Evolutionary conservation across 768 basidiomycete species (phyloP).

Genomic region (Suillus clintonianus): DNA sequence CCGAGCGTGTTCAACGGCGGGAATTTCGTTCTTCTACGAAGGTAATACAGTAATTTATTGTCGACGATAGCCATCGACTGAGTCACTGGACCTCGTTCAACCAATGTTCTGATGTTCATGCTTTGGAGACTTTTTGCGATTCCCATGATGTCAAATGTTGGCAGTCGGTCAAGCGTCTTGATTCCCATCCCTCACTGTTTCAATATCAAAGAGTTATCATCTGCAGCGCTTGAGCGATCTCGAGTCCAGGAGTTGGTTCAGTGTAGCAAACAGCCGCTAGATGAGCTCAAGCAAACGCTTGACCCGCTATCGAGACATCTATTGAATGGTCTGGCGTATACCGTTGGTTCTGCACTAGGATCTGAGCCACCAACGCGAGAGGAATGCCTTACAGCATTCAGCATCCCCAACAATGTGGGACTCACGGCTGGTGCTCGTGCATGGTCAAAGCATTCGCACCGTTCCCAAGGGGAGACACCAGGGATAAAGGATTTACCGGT

Average conservation of each 20-base stretch:
- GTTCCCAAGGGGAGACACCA: conserved; percentile 35
- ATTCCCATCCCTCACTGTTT: conserved; percentile 39
- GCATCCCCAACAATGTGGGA: conserved; percentile 46
- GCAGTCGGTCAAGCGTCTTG: neutral
- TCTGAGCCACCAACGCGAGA: conserved; percentile 50
- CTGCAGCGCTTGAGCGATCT: conserved; percentile 38
- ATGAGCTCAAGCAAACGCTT: conserved; percentile 16
- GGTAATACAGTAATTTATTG: neutral
- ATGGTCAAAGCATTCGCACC: conserved; percentile 67
- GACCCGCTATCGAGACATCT: conserved; percentile 46
- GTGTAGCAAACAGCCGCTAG: conserved; percentile 12
- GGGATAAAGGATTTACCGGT: neutral
- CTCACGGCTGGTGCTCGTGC: conserved; percentile 63
- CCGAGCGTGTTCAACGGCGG: too few species aligned
- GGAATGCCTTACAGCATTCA: conserved; percentile 55
- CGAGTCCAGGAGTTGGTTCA: conserved; percentile 27
- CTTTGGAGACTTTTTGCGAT: neutral
- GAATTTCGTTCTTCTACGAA: neutral
- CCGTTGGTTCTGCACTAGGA: conserved; percentile 57
- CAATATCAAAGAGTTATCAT: conserved; percentile 46
- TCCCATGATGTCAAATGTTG: neutral
- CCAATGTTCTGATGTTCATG: neutral
- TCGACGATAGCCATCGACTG: too few species aligned
- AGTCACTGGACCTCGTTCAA: neutral
- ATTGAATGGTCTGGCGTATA: conserved; percentile 56